These are phyloP conservation scores for Pestalotiopsis fici DNA, from an alignment of 2,329 filamentous ascomycete species.

Conservation along the genomic window DNA sequence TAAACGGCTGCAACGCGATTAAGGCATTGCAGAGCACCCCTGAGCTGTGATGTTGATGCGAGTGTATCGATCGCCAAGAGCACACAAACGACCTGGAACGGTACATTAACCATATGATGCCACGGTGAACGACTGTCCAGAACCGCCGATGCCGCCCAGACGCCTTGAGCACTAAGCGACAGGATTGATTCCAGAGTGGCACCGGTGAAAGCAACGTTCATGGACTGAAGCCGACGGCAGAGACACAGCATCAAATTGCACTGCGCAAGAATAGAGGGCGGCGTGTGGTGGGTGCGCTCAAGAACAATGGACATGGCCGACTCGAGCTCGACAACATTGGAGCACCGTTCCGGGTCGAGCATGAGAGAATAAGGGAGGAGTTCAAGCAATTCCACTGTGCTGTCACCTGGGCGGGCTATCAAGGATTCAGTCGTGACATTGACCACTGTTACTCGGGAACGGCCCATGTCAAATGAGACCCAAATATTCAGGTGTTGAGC, in stretches of 20 bases:
- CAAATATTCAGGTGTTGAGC: conserved; percentile 60
- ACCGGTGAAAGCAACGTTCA: conserved; percentile 45
- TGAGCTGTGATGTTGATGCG: conserved; percentile 46
- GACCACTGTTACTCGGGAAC: conserved; percentile 42
- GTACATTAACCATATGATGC: conserved; percentile 62
- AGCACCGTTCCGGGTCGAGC: conserved; percentile 51
- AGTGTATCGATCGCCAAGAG: conserved; percentile 56
- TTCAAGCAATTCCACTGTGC: conserved; percentile 49
- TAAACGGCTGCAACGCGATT: conserved; percentile 41
- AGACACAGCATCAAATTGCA: conserved; percentile 58
- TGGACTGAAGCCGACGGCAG: conserved; percentile 52
- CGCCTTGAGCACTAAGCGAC: conserved; percentile 41
- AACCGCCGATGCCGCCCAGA: conserved; percentile 48
- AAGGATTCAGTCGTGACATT: background rate
- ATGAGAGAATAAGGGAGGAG: conserved; percentile 54
- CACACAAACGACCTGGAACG: conserved; percentile 59
- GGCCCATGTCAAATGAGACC: conserved; percentile 60
- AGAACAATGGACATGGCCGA: conserved; percentile 41
- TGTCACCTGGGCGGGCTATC: conserved; percentile 32
- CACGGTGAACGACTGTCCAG: conserved; percentile 47
- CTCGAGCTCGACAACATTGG: conserved; percentile 42
- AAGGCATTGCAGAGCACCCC: conserved; percentile 51
- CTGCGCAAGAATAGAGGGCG: conserved; percentile 48
- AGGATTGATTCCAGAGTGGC: conserved; percentile 45
- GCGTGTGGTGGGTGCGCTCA: conserved; percentile 36